These are phyloP conservation scores for Termitomyces sp. DNA, from an alignment of 768 basidiomycete genomes.

Conservation along the genomic window DNA sequence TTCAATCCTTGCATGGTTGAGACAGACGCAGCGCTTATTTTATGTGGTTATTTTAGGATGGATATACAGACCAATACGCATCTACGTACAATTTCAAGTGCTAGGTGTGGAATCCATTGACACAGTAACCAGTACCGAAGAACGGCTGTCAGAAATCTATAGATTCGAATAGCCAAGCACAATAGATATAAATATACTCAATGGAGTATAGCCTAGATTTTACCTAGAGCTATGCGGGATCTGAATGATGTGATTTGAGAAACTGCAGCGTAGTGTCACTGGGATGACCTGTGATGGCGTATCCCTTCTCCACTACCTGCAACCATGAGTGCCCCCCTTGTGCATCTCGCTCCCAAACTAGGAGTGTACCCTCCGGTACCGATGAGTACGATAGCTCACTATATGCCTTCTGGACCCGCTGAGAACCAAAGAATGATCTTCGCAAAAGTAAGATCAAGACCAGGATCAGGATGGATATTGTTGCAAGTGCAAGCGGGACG, in stretches of 20 bases:
- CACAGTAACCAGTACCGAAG: too few relatives aligned
- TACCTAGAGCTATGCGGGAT: too few relatives aligned
- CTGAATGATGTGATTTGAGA: slow-evolving; percentile 8
- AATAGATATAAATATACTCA: too few relatives aligned
- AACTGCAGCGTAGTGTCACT: slow-evolving; percentile 4
- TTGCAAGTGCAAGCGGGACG: slow-evolving; percentile 12
- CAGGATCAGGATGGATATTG: slow-evolving; percentile 9
- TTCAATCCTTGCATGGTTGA: too few relatives aligned
- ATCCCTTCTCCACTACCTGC: slow-evolving; percentile 7
- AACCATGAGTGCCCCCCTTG: background rate
- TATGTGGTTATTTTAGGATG: too few relatives aligned
- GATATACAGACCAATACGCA: too few relatives aligned
- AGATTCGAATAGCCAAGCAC: too few relatives aligned
- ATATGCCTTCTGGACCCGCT: slow-evolving; percentile 1
- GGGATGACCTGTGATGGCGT: slow-evolving; percentile 4
- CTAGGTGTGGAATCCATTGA: too few relatives aligned
- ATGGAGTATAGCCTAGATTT: too few relatives aligned
- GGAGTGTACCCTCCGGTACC: background rate
- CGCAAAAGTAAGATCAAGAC: background rate
- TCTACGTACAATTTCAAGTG: too few relatives aligned
- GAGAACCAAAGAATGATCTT: slow-evolving; percentile 1
- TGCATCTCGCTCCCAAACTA: slow-evolving; percentile 11
- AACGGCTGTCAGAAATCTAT: too few relatives aligned
- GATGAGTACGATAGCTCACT: background rate
- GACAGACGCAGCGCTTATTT: too few relatives aligned